phyloP scores from a whole-genome alignment of 169 alveolate species.

The Eimeria falciformis region DNA sequence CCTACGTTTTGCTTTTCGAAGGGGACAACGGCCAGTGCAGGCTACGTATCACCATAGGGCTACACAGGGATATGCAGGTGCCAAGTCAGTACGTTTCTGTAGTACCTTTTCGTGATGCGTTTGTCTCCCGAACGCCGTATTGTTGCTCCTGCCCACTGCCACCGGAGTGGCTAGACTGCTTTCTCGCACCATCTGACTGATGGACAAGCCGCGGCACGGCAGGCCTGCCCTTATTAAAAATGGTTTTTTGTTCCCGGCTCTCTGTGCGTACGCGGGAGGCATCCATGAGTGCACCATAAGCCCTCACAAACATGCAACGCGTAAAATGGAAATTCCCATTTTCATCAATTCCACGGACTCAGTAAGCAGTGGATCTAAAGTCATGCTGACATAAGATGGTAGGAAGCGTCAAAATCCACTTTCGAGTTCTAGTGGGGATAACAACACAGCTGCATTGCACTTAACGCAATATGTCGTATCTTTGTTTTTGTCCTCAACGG shows the following conservation, averaged over 20 bases:
- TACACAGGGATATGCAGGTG: constrained; percentile 77
- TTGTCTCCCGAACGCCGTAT: constrained; percentile 67
- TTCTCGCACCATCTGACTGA: constrained; percentile 43
- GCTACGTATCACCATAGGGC: constrained; percentile 74
- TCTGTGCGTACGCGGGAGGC: too few relatives aligned
- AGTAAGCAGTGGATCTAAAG: too few relatives aligned
- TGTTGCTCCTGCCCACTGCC: constrained; percentile 77
- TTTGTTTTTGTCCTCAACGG: too few relatives aligned
- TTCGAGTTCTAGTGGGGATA: too few relatives aligned
- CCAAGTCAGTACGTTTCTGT: constrained; percentile 79
- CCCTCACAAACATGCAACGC: too few relatives aligned
- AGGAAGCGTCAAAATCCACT: too few relatives aligned
- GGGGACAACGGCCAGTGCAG: constrained; percentile 63
- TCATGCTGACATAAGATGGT: too few relatives aligned
- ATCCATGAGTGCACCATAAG: too few relatives aligned
- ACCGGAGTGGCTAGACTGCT: constrained; percentile 79
- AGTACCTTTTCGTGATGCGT: constrained; percentile 63
- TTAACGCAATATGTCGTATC: too few relatives aligned
- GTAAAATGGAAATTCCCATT: too few relatives aligned
- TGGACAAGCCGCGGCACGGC: constrained; percentile 37
- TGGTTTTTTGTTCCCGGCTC: constrained; percentile 2
- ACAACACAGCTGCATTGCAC: too few relatives aligned
- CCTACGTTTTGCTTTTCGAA: constrained; percentile 70
- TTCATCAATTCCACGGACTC: too few relatives aligned
- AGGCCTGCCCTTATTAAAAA: background rate